Evolutionary conservation across 106 monocot genomes (phyloP).

Genomic region (Acorus calamus): DNA sequence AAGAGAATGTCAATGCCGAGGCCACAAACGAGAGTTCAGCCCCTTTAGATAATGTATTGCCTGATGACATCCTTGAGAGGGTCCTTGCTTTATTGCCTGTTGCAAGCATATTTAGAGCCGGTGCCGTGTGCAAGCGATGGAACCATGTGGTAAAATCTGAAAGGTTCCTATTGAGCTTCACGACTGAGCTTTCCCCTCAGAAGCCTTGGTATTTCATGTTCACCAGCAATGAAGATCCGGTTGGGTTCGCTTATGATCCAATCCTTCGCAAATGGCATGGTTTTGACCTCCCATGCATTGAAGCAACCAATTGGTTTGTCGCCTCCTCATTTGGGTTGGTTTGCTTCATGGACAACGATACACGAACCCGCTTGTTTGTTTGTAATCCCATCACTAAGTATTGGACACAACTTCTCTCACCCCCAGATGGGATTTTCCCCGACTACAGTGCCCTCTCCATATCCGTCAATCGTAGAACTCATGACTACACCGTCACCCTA

Average conservation of each 20-base stretch:
- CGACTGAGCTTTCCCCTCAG: slow-evolving; percentile 17
- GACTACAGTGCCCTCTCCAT: slow-evolving; percentile 74
- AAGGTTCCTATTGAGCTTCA: slow-evolving; percentile 33
- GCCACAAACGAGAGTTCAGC: too few relatives aligned
- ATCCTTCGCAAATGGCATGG: slow-evolving; percentile 67
- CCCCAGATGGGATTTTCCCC: slow-evolving; percentile 37
- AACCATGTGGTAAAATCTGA: slow-evolving; percentile 40
- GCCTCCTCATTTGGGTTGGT: slow-evolving; percentile 71
- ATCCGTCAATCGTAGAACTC: slow-evolving; percentile 29
- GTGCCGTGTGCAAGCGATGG: slow-evolving; percentile 80
- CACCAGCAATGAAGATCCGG: slow-evolving; percentile 36
- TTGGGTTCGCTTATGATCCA: slow-evolving; percentile 68
- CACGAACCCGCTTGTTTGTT: slow-evolving; percentile 43
- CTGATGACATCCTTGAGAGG: slow-evolving; percentile 75
- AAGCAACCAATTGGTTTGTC: slow-evolving; percentile 64
- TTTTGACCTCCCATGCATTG: slow-evolving; percentile 66
- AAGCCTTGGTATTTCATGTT: slow-evolving; percentile 99
- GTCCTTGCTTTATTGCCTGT: slow-evolving; percentile 70
- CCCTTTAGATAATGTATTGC: slow-evolving; percentile 46
- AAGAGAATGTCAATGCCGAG: too few relatives aligned
- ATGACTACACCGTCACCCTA: slow-evolving; percentile 37
- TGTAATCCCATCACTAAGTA: slow-evolving; percentile 77
- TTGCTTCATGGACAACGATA: slow-evolving; percentile 86
- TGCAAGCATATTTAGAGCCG: slow-evolving; percentile 50
- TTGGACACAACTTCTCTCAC: slow-evolving; percentile 46